Conservation (phyloP, 2,329 filamentous ascomycete genomes). For the Sclerotinia glacialis region DNA sequence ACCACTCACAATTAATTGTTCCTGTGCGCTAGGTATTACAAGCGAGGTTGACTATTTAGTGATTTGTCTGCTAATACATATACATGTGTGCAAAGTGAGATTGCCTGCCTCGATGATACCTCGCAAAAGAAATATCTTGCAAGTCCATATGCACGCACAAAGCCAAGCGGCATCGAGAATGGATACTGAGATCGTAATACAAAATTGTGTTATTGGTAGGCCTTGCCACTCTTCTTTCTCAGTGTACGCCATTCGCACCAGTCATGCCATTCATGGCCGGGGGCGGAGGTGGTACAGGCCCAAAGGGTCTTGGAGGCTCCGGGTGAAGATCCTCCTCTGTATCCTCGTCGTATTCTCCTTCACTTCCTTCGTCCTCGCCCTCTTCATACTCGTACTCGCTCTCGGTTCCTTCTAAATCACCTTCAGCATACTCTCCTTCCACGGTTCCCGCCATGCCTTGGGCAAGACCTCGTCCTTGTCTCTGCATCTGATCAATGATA, state of each 20-base stretch:
- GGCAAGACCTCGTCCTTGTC: constrained; percentile 76
- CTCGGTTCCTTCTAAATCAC: constrained; percentile 53
- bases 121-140: constrained; percentile 2
- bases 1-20: background rate
- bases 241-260: constrained; percentile 19
- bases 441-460: constrained; percentile 61
- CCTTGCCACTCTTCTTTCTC: constrained; percentile 3
- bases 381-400: constrained; percentile 65
- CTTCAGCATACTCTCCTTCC: constrained; percentile 58
- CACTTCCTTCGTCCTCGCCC: constrained; percentile 49
- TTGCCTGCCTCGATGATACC: background rate
- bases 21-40: background rate
- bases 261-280: constrained; percentile 32
- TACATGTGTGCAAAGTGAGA: constrained; percentile 14
- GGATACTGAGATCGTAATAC: constrained; percentile 15
- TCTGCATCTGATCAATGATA: constrained; percentile 94
- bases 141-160: background rate
- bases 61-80: constrained; percentile 21
- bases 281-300: constrained; percentile 38
- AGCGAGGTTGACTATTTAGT: constrained; percentile 12
- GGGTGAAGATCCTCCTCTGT: constrained; percentile 40
- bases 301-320: constrained; percentile 37
- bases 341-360: constrained; percentile 48
- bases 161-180: background rate
- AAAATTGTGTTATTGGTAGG: constrained; percentile 16